Percentiles rank a stretch among this genome's conserved stretches.
Conservation (phyloP, 768 basidiomycete genomes). For the Rhodotorula babjevae region DNA sequence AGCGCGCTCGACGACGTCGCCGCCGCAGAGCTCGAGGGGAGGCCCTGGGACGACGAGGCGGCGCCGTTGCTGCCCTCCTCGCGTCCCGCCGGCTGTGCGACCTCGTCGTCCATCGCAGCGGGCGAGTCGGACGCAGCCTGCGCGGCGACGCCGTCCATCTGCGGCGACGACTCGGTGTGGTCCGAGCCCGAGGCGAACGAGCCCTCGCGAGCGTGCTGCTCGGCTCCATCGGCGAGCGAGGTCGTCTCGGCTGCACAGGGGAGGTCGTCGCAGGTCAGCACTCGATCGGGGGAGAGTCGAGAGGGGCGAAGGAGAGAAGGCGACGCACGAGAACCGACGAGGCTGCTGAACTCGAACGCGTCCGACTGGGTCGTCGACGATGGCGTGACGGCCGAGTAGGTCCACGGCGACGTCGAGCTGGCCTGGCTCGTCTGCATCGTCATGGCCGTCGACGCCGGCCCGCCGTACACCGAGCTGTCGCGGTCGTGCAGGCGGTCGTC, state of each 20-base stretch:
- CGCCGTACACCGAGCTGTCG: not conserved
- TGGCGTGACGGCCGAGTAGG: conserved; percentile 8
- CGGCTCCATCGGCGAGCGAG: not conserved
- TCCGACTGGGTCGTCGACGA: conserved; percentile 23
- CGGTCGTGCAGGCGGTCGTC: not conserved
- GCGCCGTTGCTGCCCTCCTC: too few species aligned
- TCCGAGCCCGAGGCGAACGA: not conserved
- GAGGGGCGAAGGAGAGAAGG: not conserved
- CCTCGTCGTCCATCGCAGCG: not conserved
- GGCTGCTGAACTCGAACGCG: conserved; percentile 35
- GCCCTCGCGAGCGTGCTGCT: not conserved
- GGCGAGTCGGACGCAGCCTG: not conserved
- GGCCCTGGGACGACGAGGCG: not conserved
- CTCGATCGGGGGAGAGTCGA: too few species aligned
- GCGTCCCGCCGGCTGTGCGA: not conserved
- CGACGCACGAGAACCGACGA: conserved; percentile 30
- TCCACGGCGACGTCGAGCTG: not conserved
- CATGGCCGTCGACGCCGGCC: conserved; percentile 11
- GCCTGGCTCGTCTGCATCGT: conserved; percentile 20
- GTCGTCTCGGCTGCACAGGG: conserved; percentile 4
- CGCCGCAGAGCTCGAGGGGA: not conserved
- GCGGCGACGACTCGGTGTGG: not conserved
- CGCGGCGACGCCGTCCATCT: not conserved
- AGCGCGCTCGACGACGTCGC: not conserved
- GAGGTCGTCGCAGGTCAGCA: not conserved